Percentiles rank a stretch among this genome's conserved stretches.
phyloP scores from a whole-genome alignment of 2,329 filamentous ascomycete genomes.

The Cladorrhinum sp. region DNA sequence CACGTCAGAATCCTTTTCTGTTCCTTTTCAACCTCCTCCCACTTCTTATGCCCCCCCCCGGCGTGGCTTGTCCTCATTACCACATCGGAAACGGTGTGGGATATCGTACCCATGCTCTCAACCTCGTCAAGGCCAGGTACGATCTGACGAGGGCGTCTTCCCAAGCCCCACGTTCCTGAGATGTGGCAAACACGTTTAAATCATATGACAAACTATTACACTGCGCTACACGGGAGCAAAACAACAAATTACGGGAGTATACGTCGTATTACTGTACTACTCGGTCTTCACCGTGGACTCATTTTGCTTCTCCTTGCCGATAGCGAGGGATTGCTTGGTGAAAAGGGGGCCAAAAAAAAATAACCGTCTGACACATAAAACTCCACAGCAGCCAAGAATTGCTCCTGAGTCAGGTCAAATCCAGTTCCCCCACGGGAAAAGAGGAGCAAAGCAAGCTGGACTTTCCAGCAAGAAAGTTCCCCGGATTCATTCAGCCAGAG shows the following conservation, averaged over 20 bases:
- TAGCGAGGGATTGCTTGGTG: no score
- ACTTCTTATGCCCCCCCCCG: neutral
- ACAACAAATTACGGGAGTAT: neutral
- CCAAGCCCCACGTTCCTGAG: no score
- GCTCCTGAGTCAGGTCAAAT: neutral
- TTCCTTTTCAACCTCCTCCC: no score
- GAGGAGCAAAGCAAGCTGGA: neutral
- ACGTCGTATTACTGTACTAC: neutral
- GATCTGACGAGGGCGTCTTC: no score
- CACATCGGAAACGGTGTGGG: neutral
- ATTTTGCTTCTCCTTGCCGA: no score
- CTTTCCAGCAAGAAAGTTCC: neutral
- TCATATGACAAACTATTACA: neutral
- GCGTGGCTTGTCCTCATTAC: constrained; percentile 1
- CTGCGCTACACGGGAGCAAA: neutral
- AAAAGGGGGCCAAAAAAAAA: neutral
- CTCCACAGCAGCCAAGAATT: neutral
- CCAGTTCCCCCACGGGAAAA: neutral
- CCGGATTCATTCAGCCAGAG: neutral
- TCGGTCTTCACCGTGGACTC: no score
- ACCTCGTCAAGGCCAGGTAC: neutral
- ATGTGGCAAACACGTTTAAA: neutral
- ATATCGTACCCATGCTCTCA: neutral
- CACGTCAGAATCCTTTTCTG: neutral
- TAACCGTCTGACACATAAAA: no score